Percentiles rank a stretch among this genome's conserved stretches.
These are phyloP conservation scores for Komagataella ulmi DNA, from an alignment of 805 yeast genomes.

Conservation along the genomic window DNA sequence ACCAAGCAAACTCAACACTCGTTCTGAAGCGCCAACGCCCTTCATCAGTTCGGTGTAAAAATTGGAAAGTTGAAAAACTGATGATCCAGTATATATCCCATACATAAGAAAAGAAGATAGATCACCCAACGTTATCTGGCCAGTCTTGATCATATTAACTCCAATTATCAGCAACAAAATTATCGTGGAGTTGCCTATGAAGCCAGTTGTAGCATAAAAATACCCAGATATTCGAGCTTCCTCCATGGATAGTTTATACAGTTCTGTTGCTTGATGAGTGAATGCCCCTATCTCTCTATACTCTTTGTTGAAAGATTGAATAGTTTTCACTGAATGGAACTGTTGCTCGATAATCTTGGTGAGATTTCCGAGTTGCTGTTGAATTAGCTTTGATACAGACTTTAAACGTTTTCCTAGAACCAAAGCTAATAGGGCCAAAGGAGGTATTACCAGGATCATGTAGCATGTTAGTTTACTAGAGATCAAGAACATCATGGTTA, in stretches of 20 bases:
- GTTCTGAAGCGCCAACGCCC: constrained; percentile 91
- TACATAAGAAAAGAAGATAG: constrained; percentile 90
- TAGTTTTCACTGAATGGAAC: constrained; percentile 70
- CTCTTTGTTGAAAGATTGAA: constrained; percentile 87
- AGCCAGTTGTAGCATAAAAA: constrained; percentile 68
- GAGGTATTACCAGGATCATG: constrained; percentile 74
- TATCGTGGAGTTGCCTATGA: constrained; percentile 72
- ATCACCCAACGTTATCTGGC: constrained; percentile 76
- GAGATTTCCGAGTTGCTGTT: constrained; percentile 71
- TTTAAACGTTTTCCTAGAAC: constrained; percentile 76
- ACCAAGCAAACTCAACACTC: constrained; percentile 76
- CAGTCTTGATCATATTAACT: constrained; percentile 64
- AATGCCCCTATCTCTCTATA: constrained; percentile 62
- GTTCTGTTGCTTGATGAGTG: constrained; percentile 55
- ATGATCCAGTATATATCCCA: constrained; percentile 87
- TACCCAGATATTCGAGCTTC: constrained; percentile 74
- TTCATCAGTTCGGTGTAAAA: constrained; percentile 93
- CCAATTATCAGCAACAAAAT: constrained; percentile 73
- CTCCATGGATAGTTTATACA: constrained; percentile 51
- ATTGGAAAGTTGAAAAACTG: constrained; percentile 81
- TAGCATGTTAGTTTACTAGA: constrained; percentile 73
- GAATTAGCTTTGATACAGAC: constrained; percentile 59
- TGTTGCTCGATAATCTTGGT: constrained; percentile 91
- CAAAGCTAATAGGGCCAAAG: constrained; percentile 64
- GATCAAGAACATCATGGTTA: constrained; percentile 84